Percentiles rank a stretch among this genome's conserved stretches.
phyloP scores from a whole-genome alignment of 805 yeast species.

The Barnettozyma wickerhamii region DNA sequence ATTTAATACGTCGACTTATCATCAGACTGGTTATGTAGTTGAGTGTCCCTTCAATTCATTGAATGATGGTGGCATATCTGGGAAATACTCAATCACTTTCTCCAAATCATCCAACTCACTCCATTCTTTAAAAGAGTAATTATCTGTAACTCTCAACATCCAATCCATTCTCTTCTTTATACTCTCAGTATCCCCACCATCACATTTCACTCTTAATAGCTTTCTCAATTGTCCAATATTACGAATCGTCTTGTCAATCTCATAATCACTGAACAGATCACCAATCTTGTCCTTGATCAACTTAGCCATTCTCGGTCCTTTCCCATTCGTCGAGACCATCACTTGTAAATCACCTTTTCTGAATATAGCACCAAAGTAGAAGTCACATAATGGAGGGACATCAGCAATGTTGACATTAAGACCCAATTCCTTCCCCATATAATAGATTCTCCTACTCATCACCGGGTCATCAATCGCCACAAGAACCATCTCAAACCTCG shows the following conservation, averaged over 20 bases:
- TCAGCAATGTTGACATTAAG: constrained; percentile 79
- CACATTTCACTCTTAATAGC: constrained; percentile 39
- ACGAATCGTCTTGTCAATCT: constrained; percentile 51
- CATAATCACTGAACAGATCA: constrained; percentile 34
- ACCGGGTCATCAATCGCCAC: constrained; percentile 73
- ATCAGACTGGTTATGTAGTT: no score
- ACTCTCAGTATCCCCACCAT: constrained; percentile 41
- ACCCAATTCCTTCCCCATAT: constrained; percentile 38
- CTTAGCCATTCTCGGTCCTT: constrained; percentile 71
- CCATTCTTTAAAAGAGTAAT: constrained; percentile 55
- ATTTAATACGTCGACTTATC: no score
- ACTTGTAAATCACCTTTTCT: constrained; percentile 70
- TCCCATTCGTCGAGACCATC: constrained; percentile 81
- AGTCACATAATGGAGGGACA: constrained; percentile 79
- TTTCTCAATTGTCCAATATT: constrained; percentile 55
- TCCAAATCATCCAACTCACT: constrained; percentile 35
- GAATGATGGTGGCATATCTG: constrained; percentile 42
- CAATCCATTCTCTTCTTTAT: constrained; percentile 66
- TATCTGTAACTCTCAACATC: constrained; percentile 63
- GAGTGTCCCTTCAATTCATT: constrained; percentile 5
- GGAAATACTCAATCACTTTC: constrained; percentile 42
- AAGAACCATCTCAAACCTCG: constrained; percentile 57
- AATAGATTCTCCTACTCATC: constrained; percentile 53
- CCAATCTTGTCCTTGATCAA: constrained; percentile 54
- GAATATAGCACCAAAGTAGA: constrained; percentile 77